Evolutionary conservation across 495 filamentous ascomycete species (phyloP).

Genomic region (Chlorociboria aeruginascens): DNA sequence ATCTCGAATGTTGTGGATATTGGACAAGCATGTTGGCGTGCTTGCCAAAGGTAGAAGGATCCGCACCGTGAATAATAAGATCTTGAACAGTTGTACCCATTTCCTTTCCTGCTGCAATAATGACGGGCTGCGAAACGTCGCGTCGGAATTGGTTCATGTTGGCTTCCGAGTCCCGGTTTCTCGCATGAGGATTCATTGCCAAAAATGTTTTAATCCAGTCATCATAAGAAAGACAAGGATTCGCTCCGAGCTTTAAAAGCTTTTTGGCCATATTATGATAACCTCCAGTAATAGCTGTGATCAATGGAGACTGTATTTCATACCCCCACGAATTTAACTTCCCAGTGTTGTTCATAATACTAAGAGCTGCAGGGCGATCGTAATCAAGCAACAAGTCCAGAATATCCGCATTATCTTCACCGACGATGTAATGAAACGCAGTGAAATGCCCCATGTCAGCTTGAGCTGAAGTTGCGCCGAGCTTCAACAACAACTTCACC

Average conservation of each 20-base stretch:
- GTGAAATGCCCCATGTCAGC: conserved; percentile 48
- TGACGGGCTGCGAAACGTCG: conserved; percentile 42
- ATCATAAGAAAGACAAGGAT: conserved; percentile 24
- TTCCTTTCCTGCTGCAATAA: conserved; percentile 39
- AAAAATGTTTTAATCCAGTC: conserved; percentile 30
- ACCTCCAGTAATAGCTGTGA: conserved; percentile 28
- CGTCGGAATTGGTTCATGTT: conserved; percentile 29
- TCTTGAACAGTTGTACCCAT: conserved; percentile 39
- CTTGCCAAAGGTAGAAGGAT: conserved; percentile 38
- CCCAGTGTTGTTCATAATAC: conserved; percentile 50
- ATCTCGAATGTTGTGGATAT: not conserved
- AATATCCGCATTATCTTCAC: conserved; percentile 32
- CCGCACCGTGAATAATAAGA: conserved; percentile 45
- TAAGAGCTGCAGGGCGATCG: conserved; percentile 47
- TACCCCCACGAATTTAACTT: conserved; percentile 15
- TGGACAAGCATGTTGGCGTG: conserved; percentile 23
- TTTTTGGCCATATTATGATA: conserved; percentile 27
- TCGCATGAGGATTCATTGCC: conserved; percentile 14
- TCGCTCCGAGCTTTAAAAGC: conserved; percentile 34
- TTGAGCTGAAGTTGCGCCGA: conserved; percentile 63
- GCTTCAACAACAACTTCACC: conserved; percentile 45
- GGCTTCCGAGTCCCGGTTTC: conserved; percentile 20
- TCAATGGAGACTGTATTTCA: conserved; percentile 26
- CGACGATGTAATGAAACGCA: conserved; percentile 45
- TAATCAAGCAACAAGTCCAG: conserved; percentile 44